These are phyloP conservation scores for Guyanaporus albipodus DNA, from an alignment of 768 basidiomycete species.

Conservation along the genomic window DNA sequence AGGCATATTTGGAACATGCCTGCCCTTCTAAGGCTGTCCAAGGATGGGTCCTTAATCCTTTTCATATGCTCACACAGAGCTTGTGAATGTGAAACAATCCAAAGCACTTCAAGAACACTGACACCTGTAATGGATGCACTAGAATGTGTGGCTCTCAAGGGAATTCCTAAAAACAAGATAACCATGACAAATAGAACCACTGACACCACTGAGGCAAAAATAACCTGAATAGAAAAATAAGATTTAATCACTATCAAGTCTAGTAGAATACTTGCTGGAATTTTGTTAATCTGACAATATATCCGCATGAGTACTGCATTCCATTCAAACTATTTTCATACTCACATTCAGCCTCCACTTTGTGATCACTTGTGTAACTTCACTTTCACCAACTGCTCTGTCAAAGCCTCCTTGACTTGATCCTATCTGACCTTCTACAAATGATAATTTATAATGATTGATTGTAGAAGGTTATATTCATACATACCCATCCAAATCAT, in stretches of 20 bases:
- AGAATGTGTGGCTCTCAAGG: neutral
- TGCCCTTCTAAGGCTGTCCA: constrained; percentile 1
- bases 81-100: constrained; percentile 7
- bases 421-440: constrained; percentile 10
- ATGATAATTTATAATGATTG: neutral
- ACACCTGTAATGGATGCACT: neutral
- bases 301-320: neutral
- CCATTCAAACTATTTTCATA: rapidly evolving
- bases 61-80: neutral
- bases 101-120: constrained; percentile 13
- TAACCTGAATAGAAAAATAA: constrained; percentile 1
- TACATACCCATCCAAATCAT: constrained; percentile 10
- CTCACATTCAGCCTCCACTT: constrained; percentile 15
- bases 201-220: constrained; percentile 5
- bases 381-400: neutral
- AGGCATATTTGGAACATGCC: constrained; percentile 9
- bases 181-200: neutral
- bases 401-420: constrained; percentile 8
- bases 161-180: neutral
- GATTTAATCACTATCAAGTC: neutral
- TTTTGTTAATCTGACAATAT: constrained; percentile 8
- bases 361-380: constrained; percentile 6
- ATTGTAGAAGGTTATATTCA: neutral
- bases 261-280: constrained; percentile 8
- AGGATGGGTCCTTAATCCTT: neutral